A percentile compares a stretch with the other conserved stretches of the same genome.
Evolutionary conservation across 164 flowering plant genomes (phyloP).

Genomic region (Platanus orientalis): DNA sequence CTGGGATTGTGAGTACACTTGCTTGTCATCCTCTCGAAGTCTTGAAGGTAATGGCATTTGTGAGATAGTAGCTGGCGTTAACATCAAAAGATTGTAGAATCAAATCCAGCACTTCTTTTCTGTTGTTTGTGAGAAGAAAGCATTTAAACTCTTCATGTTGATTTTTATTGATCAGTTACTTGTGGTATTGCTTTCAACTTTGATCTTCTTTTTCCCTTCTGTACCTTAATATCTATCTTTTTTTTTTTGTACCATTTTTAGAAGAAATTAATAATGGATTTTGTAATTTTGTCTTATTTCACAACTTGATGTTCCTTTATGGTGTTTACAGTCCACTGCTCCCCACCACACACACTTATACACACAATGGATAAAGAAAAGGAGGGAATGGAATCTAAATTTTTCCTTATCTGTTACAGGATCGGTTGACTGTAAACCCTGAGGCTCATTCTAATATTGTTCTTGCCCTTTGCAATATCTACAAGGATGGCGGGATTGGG

Average conservation of each 20-base stretch:
- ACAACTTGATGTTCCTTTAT: background rate
- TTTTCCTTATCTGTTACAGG: slow-evolving; percentile 41
- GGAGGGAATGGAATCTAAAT: no score
- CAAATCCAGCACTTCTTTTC: background rate
- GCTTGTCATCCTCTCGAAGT: slow-evolving; percentile 97
- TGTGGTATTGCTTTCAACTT: no score
- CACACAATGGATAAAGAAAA: background rate
- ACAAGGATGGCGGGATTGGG: slow-evolving; percentile 72
- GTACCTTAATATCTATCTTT: background rate
- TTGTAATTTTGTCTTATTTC: background rate
- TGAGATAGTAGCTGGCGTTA: background rate
- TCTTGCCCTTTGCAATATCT: slow-evolving; percentile 61
- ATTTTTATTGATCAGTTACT: no score
- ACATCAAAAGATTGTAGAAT: background rate
- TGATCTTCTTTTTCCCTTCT: no score
- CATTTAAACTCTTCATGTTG: background rate
- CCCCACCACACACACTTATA: background rate
- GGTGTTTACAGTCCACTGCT: background rate
- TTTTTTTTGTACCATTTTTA: background rate
- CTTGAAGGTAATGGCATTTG: slow-evolving; percentile 54
- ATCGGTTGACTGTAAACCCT: slow-evolving; percentile 77
- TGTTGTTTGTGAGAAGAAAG: background rate
- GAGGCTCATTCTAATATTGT: slow-evolving; percentile 64
- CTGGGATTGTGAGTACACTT: slow-evolving; percentile 85
- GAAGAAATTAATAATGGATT: background rate